phyloP scores from a whole-genome alignment of 179 eudicot species.

The Actinidia chinensis region DNA sequence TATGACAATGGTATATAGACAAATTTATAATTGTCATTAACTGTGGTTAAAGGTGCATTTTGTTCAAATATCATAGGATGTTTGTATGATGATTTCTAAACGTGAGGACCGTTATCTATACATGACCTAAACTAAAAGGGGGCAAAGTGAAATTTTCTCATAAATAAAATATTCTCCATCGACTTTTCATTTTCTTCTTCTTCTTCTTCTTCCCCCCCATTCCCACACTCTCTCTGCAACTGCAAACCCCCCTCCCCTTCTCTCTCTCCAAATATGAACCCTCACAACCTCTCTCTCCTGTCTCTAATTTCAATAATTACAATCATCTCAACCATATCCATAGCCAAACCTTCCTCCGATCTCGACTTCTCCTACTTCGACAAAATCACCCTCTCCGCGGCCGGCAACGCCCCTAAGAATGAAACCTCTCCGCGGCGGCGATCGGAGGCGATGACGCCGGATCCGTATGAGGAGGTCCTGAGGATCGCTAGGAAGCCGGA shows the following conservation, averaged over 20 bases:
- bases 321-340: not conserved
- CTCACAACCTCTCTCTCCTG: not conserved
- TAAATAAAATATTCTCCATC: too few species aligned
- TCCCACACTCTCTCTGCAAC: not conserved
- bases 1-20: too few species aligned
- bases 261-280: not conserved
- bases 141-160: too few species aligned
- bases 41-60: too few species aligned
- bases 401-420: not conserved
- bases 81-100: too few species aligned
- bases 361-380: constrained; percentile 22
- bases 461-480: constrained; percentile 29
- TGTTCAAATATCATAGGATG: too few species aligned
- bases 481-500: constrained; percentile 32
- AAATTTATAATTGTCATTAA: too few species aligned
- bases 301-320: not conserved
- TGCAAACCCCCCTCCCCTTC: not conserved
- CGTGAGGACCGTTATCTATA: too few species aligned
- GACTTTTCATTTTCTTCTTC: not conserved
- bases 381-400: not conserved
- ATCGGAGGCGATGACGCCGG: not conserved
- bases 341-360: constrained; percentile 9
- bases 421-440: not conserved
- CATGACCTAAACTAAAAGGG: too few species aligned
- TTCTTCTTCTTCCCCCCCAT: not conserved